Evolutionary conservation across 2,329 filamentous ascomycete genomes (phyloP).

Genomic region (Blastomyces emzantsi): DNA sequence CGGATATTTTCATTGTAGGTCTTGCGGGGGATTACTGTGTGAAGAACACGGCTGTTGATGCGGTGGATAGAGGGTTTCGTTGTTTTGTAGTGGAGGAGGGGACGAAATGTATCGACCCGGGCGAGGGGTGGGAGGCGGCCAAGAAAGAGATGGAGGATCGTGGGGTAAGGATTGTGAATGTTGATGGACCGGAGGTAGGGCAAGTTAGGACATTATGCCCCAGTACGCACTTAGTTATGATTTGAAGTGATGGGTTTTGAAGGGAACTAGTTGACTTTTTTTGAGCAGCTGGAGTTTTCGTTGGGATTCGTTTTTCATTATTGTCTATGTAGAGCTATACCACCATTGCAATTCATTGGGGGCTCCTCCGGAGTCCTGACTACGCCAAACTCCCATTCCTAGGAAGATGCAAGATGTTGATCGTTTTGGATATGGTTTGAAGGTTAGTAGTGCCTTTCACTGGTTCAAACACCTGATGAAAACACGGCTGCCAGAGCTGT

Average conservation of each 20-base stretch:
- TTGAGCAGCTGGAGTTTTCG: not conserved
- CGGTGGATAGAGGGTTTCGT: constrained; percentile 62
- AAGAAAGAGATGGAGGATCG: constrained; percentile 46
- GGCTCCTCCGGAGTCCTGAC: not conserved
- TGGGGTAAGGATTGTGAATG: constrained; percentile 56
- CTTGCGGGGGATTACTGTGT: constrained; percentile 89
- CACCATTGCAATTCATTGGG: not conserved
- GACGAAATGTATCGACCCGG: constrained; percentile 61
- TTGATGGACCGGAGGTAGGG: constrained; percentile 49
- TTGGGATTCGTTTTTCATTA: not conserved
- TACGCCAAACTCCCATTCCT: not conserved
- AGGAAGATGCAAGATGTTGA: not conserved
- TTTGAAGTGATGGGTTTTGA: not conserved
- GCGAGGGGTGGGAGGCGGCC: constrained; percentile 46
- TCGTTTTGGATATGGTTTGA: not conserved
- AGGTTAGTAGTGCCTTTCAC: not conserved
- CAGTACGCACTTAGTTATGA: not conserved
- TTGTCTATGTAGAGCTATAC: not conserved
- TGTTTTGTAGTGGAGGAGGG: constrained; percentile 72
- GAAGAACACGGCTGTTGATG: constrained; percentile 68
- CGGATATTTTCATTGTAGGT: constrained; percentile 77
- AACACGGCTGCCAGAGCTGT: too few relatives aligned
- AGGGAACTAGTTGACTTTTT: not conserved
- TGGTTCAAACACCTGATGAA: not conserved
- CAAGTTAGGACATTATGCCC: constrained; percentile 31